Conservation (phyloP, 768 basidiomycete genomes). For the Artomyces pyxidatus region DNA sequence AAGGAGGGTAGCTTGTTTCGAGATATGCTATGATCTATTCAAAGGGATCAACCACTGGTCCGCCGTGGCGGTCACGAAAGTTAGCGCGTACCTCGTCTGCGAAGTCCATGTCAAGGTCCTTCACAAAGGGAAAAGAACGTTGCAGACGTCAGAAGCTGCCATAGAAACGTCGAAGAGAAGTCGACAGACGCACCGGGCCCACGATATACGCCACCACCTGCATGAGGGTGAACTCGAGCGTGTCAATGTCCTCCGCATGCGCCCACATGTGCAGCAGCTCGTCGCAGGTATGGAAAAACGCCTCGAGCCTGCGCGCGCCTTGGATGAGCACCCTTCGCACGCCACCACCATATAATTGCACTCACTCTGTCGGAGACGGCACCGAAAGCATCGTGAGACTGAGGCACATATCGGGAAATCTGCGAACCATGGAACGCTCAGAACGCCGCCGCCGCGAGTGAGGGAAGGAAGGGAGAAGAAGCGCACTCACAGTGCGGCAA, state of each 20-base stretch:
- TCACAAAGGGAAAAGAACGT: background rate
- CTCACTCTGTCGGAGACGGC: constrained; percentile 12
- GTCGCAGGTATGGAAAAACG: constrained; percentile 9
- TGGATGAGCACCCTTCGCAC: background rate
- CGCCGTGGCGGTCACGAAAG: background rate
- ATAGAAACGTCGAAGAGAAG: background rate
- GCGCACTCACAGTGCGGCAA: constrained; percentile 17
- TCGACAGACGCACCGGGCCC: constrained; percentile 11
- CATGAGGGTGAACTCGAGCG: constrained; percentile 18
- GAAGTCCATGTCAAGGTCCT: constrained; percentile 13
- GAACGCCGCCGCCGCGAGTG: background rate
- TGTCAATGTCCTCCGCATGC: constrained; percentile 20
- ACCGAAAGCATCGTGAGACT: constrained; percentile 13
- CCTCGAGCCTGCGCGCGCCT: background rate
- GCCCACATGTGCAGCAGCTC: constrained; percentile 22
- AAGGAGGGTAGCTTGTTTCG: constrained; percentile 17
- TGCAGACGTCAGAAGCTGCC: background rate
- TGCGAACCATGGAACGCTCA: background rate
- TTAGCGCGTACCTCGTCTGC: constrained; percentile 12
- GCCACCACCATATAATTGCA: background rate
- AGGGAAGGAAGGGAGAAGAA: too few relatives aligned
- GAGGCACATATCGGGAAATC: constrained; percentile 17
- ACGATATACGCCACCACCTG: constrained; percentile 19
- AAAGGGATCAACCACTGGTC: background rate
- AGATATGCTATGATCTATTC: constrained; percentile 17